Evolutionary conservation across 2,329 filamentous ascomycete species (phyloP), one percentile per base, ranked within the genome.

Genomic region (Colletotrichum lini): DNA sequence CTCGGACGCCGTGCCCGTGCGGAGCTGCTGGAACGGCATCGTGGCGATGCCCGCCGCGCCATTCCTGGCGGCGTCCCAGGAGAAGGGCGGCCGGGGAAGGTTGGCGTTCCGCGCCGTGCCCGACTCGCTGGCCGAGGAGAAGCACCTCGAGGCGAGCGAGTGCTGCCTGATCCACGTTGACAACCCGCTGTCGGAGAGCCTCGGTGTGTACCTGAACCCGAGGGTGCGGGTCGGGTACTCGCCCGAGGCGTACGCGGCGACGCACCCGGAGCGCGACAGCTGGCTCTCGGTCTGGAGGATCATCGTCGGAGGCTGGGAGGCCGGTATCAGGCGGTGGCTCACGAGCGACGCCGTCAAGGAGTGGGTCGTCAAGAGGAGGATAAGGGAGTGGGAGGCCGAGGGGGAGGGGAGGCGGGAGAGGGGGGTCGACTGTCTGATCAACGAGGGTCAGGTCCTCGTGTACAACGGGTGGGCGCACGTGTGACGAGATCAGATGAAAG

Each of bases 81-180:
- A 18, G 2, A 77, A 80, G 1, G 77, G 77, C 3, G 77, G 77
- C 3, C 49, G 57, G 2, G 75, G 76, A 56, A 71, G 73, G 2
- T 78, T 93, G 0, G 84, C 82, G n/a, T 94, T 94, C 79, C 89
- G 92, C 12, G 91, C 86, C 5, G 84, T 93, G 26, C 77, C 88
- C 0, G 91, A 93, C 76, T 86, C 85, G 4, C 87, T 96, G 1
- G 89, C 89, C 2, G 61, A 69, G 70, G 76, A 79, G 9, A 76
- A 83, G 35, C 92, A 94, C 76, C 84, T 95, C 35, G 93, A 95
- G 79, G 93, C 86, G n/a, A 93, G 90, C 16, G 93, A 95, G 80
- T 95, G 93, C 82, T 95, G 93, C 79, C 87, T 95, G 63, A 90
- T 94, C 65, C 92, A 94, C 77, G 89, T 89, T 2, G 92, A 94